Evolutionary conservation across 2,329 filamentous ascomycete species (phyloP), one percentile per base, ranked within the genome.

Genomic region (Fusarium lyarnte): DNA sequence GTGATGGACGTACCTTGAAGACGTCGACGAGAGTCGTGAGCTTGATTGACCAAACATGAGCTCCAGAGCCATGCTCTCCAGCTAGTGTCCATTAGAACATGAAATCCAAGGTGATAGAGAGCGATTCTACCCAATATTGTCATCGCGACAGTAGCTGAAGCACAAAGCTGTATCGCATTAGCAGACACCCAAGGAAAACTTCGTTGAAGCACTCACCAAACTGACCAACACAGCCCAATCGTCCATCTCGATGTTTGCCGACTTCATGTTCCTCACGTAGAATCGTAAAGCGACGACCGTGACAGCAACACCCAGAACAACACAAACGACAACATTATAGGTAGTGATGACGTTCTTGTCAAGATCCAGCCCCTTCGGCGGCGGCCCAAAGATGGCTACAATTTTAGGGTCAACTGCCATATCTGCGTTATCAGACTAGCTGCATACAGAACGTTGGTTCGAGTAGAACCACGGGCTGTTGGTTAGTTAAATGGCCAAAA

Each of bases 201-300:
- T 12, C 2, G 2, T 3, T 9, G 2, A 25, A 0, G 3, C 0
- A 67, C 64, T n/a, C 29, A 67, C 64, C 54, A 67, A 2, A 11
- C 64, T 67, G 19, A 41, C n/a, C 23, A 67, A 35, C 1, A 53
- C 64, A 2, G 64, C 64, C 64, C 64, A 67, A 19, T 67, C 64
- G 4, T 67, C 63, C 64, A 47, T 49, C 41, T 67, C 63, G 3
- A 67, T 31, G 2, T 36, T 39, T 5, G 63, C 41, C 4, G 64
- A 67, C 29, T 67, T 67, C 64, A 67, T 67, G 31, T 43, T 67
- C 23, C 64, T 67, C 21, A 67, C 64, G 16, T 67, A 67, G 11
- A 67, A 67, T 1, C 64, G 64, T n/a, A 67, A 31, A 1, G 33
- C 63, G 3, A 67, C 64, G 2, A 31, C 47, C 1, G 43, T n/a